Conservation (phyloP, 305 asterid species). For the Fraxinus dipetala region DNA sequence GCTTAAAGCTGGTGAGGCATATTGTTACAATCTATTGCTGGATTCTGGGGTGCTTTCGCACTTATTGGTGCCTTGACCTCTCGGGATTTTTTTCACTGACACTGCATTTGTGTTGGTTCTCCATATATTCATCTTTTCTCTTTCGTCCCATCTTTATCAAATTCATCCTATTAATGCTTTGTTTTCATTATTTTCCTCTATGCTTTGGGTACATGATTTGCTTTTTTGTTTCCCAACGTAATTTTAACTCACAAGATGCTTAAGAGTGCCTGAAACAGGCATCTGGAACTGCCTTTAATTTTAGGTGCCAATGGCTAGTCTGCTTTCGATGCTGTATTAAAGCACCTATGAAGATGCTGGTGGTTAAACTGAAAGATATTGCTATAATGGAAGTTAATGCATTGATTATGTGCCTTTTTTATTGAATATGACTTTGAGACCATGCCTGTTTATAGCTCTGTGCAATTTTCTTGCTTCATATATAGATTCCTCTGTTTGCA, state of each 20-base stretch:
- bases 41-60: background rate
- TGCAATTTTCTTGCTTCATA: constrained; percentile 24
- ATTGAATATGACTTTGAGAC: background rate
- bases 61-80: background rate
- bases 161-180: background rate
- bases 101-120: background rate
- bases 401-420: background rate
- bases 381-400: constrained; percentile 7
- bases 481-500: constrained; percentile 29
- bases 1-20: background rate
- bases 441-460: constrained; percentile 1
- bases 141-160: background rate
- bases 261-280: background rate
- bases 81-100: background rate
- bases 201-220: background rate
- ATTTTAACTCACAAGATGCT: constrained; percentile 1
- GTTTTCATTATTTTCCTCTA: background rate
- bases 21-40: background rate
- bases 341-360: constrained; percentile 1
- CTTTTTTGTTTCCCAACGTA: background rate
- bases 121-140: background rate
- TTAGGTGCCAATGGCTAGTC: constrained; percentile 8
- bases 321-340: constrained; percentile 1
- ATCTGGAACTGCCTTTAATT: constrained; percentile 1
- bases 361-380: constrained; percentile 8